These are phyloP conservation scores for Colletotrichum noveboracense DNA, from an alignment of 2,329 filamentous ascomycete species.

Conservation along the genomic window DNA sequence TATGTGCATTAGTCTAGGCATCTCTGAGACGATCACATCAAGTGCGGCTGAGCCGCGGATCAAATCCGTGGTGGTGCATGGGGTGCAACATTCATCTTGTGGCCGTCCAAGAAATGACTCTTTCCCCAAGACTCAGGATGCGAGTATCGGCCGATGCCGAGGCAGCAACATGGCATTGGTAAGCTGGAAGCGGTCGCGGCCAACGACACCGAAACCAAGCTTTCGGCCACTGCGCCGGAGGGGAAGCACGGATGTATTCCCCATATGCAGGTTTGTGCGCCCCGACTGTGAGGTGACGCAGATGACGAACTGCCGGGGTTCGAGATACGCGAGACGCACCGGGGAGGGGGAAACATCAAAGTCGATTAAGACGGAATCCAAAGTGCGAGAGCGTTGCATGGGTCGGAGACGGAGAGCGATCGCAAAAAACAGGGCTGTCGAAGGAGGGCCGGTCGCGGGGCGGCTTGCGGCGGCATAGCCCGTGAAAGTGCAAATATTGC, in stretches of 20 bases:
- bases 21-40: neutral
- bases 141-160: neutral
- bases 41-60: constrained; percentile 16
- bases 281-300: constrained; percentile 11
- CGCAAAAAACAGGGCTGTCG: constrained; percentile 10
- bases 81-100: neutral
- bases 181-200: neutral
- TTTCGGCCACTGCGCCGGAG: neutral
- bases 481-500: neutral
- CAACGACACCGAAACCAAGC: constrained; percentile 12
- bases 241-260: neutral
- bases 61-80: neutral
- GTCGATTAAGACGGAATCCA: neutral
- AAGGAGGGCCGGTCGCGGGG: constrained; percentile 12
- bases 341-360: neutral
- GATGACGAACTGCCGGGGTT: neutral
- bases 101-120: neutral
- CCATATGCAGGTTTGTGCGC: constrained; percentile 13
- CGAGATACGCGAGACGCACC: neutral
- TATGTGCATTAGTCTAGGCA: constrained; percentile 8
- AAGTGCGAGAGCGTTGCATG: neutral
- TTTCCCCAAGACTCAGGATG: neutral
- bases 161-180: neutral
- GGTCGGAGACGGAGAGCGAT: neutral
- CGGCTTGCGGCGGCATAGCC: constrained; percentile 19